Evolutionary conservation across 2,329 filamentous ascomycete species (phyloP).

Genomic region (Aaosphaeria arxii): DNA sequence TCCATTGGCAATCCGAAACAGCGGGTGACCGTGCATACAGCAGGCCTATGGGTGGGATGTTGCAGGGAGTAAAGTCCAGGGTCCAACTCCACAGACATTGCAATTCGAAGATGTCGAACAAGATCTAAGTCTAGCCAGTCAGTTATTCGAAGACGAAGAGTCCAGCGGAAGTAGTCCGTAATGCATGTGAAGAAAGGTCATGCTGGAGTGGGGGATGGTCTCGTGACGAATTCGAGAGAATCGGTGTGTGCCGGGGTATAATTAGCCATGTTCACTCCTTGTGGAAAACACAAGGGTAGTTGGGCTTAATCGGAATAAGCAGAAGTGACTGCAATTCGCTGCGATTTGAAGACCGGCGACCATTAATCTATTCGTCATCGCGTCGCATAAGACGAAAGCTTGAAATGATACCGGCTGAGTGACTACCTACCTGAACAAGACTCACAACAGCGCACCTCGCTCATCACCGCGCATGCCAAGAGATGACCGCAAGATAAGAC

Average conservation of each 20-base stretch:
- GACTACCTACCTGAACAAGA: constrained; percentile 17
- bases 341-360: constrained; percentile 6
- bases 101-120: no score
- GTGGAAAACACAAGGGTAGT: constrained; percentile 10
- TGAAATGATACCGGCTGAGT: constrained; percentile 6
- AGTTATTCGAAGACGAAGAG: no score
- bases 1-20: no score
- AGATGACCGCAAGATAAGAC: constrained; percentile 12
- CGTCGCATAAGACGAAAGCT: constrained; percentile 16
- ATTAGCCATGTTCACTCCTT: constrained; percentile 17
- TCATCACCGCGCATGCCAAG: constrained; percentile 16
- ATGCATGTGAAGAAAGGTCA: constrained; percentile 9
- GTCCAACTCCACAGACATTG: no score
- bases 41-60: no score
- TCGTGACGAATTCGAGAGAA: constrained; percentile 9
- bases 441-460: constrained; percentile 1
- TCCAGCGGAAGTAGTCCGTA: no score
- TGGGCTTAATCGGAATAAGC: constrained; percentile 3
- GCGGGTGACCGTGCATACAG: no score
- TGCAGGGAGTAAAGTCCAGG: no score
- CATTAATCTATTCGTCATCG: constrained; percentile 14
- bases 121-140: no score
- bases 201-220: constrained; percentile 13
- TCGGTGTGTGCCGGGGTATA: constrained; percentile 16
- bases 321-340: constrained; percentile 10